Percentiles rank a stretch among this genome's conserved stretches.
phyloP scores from a whole-genome alignment of 2,329 filamentous ascomycete species.

The Sporothrix variecibatus region DNA sequence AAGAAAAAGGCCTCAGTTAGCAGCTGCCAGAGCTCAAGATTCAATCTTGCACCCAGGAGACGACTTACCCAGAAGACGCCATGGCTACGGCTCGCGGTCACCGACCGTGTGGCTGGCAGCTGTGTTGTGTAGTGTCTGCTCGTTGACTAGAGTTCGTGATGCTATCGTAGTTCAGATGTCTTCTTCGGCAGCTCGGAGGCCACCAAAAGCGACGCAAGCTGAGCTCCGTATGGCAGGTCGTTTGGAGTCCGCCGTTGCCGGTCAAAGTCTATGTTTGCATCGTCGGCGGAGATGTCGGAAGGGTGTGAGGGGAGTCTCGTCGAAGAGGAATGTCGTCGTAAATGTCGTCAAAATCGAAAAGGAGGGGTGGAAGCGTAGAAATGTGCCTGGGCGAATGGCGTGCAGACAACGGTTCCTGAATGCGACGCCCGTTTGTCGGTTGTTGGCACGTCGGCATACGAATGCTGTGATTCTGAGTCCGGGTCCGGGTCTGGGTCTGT shows the following conservation, averaged over 20 bases:
- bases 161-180: neutral
- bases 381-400: neutral
- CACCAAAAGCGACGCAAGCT: neutral
- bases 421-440: neutral
- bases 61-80: neutral
- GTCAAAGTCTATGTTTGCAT: constrained; percentile 6
- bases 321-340: neutral
- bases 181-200: neutral
- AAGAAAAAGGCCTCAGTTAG: neutral
- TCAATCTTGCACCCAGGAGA: no score
- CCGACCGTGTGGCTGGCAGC: neutral
- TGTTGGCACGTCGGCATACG: neutral
- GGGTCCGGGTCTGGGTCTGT: constrained; percentile 9
- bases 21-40: neutral
- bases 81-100: neutral
- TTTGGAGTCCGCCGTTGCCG: constrained; percentile 11
- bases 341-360: neutral
- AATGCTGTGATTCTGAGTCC: neutral
- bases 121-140: neutral
- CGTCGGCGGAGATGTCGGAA: neutral
- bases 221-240: neutral
- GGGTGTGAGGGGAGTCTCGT: neutral
- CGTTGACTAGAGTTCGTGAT: neutral
- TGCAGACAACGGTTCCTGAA: neutral
- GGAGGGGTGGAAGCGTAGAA: neutral